Evolutionary conservation across 2,329 filamentous ascomycete genomes (phyloP).

Genomic region (Fusarium falciforme): DNA sequence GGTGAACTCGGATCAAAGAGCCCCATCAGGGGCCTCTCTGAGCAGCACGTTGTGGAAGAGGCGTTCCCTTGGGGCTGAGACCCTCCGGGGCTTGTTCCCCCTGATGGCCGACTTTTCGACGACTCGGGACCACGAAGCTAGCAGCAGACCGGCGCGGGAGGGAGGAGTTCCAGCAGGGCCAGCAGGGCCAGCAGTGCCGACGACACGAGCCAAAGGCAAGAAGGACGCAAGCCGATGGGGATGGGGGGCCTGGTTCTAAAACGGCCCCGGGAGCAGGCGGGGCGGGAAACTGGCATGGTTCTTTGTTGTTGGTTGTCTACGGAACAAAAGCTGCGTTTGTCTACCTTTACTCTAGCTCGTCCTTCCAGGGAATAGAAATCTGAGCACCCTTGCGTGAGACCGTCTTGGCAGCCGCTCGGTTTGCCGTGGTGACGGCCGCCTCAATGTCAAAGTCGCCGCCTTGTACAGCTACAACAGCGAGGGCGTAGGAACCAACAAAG

Average conservation of each 20-base stretch:
- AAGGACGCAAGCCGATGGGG: slow-evolving; percentile 44
- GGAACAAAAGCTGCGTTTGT: slow-evolving; percentile 12
- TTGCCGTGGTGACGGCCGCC: slow-evolving; percentile 67
- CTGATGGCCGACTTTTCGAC: slow-evolving; percentile 27
- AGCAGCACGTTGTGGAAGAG: slow-evolving; percentile 31
- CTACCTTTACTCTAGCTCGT: slow-evolving; percentile 52
- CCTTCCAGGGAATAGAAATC: slow-evolving; percentile 57
- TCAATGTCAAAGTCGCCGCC: slow-evolving; percentile 62
- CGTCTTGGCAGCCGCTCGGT: slow-evolving; percentile 55
- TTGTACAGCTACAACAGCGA: slow-evolving; percentile 70
- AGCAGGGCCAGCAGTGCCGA: slow-evolving; percentile 3
- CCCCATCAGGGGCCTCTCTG: slow-evolving; percentile 13
- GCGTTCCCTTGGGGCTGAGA: slow-evolving; percentile 37
- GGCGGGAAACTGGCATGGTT: slow-evolving; percentile 19
- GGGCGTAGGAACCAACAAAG: slow-evolving; percentile 89
- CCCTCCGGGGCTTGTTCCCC: slow-evolving; percentile 33
- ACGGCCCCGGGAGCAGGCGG: slow-evolving; percentile 15
- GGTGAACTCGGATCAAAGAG: background rate
- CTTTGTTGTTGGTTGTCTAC: slow-evolving; percentile 33
- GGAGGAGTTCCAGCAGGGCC: background rate
- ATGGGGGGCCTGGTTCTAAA: slow-evolving; percentile 48
- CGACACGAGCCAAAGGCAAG: slow-evolving; percentile 28
- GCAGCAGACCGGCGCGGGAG: slow-evolving; percentile 18
- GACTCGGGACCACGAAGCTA: slow-evolving; percentile 16
- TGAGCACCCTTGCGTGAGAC: slow-evolving; percentile 57